A percentile compares a stretch with the other conserved stretches of the same genome.
Evolutionary conservation across 2,329 filamentous ascomycete genomes (phyloP).

Genomic region (Podosphaera fusca): DNA sequence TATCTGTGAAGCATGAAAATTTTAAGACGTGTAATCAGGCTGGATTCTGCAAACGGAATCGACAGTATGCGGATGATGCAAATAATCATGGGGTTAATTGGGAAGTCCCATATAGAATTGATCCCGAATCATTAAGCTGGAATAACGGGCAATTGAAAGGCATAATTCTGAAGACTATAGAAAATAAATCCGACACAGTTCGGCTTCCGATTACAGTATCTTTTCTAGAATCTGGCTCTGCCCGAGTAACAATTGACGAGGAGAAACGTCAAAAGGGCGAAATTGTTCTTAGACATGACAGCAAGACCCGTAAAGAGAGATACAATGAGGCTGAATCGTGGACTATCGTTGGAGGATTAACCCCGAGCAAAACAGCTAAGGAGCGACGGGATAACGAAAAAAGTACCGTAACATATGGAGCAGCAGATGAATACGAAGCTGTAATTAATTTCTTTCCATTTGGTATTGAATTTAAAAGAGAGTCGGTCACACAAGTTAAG

Average conservation of each 20-base stretch:
- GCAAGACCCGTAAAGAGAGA: slow-evolving; percentile 66
- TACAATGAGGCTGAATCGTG: slow-evolving; percentile 83
- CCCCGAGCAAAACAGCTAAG: slow-evolving; percentile 47
- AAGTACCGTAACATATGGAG: slow-evolving; percentile 60
- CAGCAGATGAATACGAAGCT: slow-evolving; percentile 53
- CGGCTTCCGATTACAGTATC: slow-evolving; percentile 64
- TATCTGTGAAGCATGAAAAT: slow-evolving; percentile 76
- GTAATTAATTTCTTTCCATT: slow-evolving; percentile 69
- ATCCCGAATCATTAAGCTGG: slow-evolving; percentile 48
- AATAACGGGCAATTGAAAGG: slow-evolving; percentile 61
- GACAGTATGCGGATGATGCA: slow-evolving; percentile 64
- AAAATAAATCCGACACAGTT: slow-evolving; percentile 40
- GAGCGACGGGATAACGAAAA: slow-evolving; percentile 42
- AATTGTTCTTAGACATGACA: slow-evolving; percentile 67
- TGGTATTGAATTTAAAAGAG: slow-evolving; percentile 62
- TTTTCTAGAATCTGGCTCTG: slow-evolving; percentile 74
- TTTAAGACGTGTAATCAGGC: slow-evolving; percentile 95
- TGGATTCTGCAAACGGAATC: slow-evolving; percentile 91
- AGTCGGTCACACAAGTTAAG: slow-evolving; percentile 60
- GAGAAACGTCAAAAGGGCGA: slow-evolving; percentile 74
- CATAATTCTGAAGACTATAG: slow-evolving; percentile 58
- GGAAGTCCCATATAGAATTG: slow-evolving; percentile 60
- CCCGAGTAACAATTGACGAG: slow-evolving; percentile 75
- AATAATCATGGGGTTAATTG: slow-evolving; percentile 40
- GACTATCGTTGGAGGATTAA: slow-evolving; percentile 63